A percentile compares a stretch with the other conserved stretches of the same genome.
phyloP scores from a whole-genome alignment of 208 protist species.

The Giardia duodenalis region DNA sequence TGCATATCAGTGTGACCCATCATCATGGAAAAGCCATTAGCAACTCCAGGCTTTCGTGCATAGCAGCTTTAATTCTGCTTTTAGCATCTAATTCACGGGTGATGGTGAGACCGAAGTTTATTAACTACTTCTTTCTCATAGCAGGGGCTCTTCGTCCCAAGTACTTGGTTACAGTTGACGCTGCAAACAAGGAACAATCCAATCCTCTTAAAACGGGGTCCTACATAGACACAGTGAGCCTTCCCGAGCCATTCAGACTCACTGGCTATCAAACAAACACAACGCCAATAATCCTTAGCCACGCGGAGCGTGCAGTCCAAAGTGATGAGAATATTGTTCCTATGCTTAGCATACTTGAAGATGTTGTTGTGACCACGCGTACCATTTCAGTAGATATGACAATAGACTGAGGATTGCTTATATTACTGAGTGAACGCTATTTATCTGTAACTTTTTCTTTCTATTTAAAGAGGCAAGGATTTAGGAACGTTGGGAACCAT shows the following conservation, averaged over 20 bases:
- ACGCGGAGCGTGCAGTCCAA: background rate
- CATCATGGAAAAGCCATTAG: background rate
- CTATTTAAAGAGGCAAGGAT: too few species aligned
- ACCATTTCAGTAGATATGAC: background rate
- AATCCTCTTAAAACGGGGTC: background rate
- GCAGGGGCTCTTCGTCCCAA: background rate
- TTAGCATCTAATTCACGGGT: background rate
- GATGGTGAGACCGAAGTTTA: constrained; percentile 2
- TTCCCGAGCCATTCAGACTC: background rate
- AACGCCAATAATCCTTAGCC: background rate
- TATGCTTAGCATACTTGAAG: background rate
- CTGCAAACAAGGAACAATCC: background rate
- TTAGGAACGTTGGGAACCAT: too few species aligned
- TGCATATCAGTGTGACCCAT: background rate
- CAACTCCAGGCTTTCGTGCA: background rate
- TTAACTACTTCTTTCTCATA: background rate
- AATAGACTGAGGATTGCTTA: background rate
- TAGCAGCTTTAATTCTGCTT: background rate
- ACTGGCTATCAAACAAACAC: background rate
- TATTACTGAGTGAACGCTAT: too few species aligned
- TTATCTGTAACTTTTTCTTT: too few species aligned
- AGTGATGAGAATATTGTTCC: background rate
- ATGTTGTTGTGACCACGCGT: background rate
- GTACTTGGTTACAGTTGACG: background rate
- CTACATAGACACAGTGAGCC: background rate